Percentiles rank a stretch among this genome's conserved stretches.
Evolutionary conservation across 2,329 filamentous ascomycete species (phyloP).

Genomic region (Colletotrichum sidae): DNA sequence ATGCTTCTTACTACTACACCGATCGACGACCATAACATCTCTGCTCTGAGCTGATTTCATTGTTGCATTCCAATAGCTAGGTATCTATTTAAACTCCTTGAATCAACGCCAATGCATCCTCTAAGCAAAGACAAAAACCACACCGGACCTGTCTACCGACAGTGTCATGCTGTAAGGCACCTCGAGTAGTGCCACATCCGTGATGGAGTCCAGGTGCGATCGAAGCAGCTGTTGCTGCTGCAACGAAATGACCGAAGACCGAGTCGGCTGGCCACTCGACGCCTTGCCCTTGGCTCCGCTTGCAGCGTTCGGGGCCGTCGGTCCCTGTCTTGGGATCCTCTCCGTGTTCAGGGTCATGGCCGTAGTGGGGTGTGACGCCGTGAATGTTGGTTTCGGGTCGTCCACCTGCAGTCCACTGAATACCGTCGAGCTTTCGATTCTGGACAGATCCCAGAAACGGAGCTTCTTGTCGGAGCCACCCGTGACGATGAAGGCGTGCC

Average conservation of each 20-base stretch:
- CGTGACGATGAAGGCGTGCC: constrained; percentile 86
- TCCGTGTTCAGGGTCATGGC: constrained; percentile 76
- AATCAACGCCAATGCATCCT: constrained; percentile 14
- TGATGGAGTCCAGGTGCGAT: constrained; percentile 87
- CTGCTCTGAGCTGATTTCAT: neutral
- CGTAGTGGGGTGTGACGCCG: constrained; percentile 70
- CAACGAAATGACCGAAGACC: constrained; percentile 86
- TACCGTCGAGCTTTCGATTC: constrained; percentile 81
- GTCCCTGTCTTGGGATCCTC: constrained; percentile 57
- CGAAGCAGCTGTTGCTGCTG: constrained; percentile 89
- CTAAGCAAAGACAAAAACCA: constrained; percentile 80
- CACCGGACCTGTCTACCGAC: constrained; percentile 87
- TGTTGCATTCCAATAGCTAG: neutral
- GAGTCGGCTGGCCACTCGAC: constrained; percentile 62
- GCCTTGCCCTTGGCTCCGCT: constrained; percentile 45
- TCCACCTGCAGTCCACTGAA: constrained; percentile 82
- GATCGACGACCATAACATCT: neutral
- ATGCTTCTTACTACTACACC: neutral
- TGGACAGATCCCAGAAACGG: constrained; percentile 90
- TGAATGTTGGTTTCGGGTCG: constrained; percentile 80
- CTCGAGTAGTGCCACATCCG: constrained; percentile 90
- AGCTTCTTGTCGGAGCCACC: constrained; percentile 91
- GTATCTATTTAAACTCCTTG: constrained; percentile 22
- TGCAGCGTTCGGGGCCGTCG: constrained; percentile 45
- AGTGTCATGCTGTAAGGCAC: constrained; percentile 93